Base-by-base conservation (phyloP, 1,284 basidiomycete genomes). In the Puccinia brachypodii region DNA sequence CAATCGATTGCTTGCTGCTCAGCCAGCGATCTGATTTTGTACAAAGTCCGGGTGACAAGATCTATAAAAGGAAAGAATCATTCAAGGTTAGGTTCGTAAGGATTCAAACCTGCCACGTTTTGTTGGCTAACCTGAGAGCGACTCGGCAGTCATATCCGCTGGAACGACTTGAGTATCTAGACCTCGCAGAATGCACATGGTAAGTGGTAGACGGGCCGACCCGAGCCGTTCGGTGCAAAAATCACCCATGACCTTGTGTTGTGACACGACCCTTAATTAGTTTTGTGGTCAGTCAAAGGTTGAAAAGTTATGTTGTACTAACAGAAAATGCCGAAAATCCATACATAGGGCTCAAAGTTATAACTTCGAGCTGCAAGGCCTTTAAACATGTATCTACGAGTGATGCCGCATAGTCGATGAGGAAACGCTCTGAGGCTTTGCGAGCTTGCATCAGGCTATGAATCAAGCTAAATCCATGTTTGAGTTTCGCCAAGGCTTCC, bases 1-100 rank as follows among this genome's bases (percentile, higher is more conserved):
- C 92, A 89, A 85, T 97, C 94, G 71, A 99, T 92, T 0, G 94
- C 91, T 0, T 90, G 88, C 85, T 94, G 92, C 84, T 96, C 94
- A 0, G 93, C 92, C 1, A 96, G 88, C 82, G 91, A 93, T 42
- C 93, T 91, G 1, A 99, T 86, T 42, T 94, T 91, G 86, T 98
- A 94, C 0, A 99, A 88, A 1, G 98, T 91, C 25, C 96, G 93
- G 60, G 93, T 89, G 40, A 95, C 89, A 36, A 98, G 89, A 25
- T 90, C 94, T 92, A 82, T 16, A 42, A 36, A 60, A 14, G 7
- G 42, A 42, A 36, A 60, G 8, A 50, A 74, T 28, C 1, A 36
- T 53, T 53, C n/a, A 38, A 47, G 7, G 38, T 0, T 25, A 76
- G 11, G 31, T 36, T 31, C 44, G 53, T 31, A 53, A 25, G 33